Evolutionary conservation across 306 rosid genomes (phyloP).

Genomic region (Sphenostylis stenocarpa): DNA sequence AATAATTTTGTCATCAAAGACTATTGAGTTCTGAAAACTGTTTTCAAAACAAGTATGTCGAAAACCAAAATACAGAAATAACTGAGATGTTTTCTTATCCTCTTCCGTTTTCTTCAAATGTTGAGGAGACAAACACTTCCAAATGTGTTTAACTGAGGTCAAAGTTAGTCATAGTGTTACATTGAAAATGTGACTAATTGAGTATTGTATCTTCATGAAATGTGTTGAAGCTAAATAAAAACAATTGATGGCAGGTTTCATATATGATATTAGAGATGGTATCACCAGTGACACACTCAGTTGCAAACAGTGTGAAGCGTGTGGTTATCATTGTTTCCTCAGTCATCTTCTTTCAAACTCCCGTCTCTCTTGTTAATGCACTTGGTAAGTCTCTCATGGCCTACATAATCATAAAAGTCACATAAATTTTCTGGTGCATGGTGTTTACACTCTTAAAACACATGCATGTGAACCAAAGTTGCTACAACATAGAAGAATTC

Average conservation of each 20-base stretch:
- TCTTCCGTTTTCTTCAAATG: no score
- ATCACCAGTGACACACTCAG: conserved; percentile 75
- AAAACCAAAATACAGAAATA: no score
- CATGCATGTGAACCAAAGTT: not conserved
- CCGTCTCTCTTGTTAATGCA: conserved; percentile 47
- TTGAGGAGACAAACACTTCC: no score
- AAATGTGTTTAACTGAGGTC: not conserved
- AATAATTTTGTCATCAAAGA: no score
- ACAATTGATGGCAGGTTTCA: conserved; percentile 55
- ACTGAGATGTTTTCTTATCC: no score
- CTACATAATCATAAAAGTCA: not conserved
- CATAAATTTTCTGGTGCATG: not conserved
- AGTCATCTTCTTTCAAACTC: conserved; percentile 66
- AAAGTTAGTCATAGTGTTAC: not conserved
- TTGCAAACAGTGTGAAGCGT: conserved; percentile 76
- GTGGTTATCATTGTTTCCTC: conserved; percentile 68
- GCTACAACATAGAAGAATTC: not conserved
- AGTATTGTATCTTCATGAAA: not conserved
- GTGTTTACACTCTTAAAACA: not conserved
- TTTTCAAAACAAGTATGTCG: no score
- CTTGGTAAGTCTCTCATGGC: conserved; percentile 48
- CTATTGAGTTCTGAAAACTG: no score
- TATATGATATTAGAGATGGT: conserved; percentile 63
- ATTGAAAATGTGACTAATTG: not conserved
- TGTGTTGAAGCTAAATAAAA: not conserved